Base-by-base conservation (phyloP, 1,284 basidiomycete species). In the Ustilago shanxiensis region DNA sequence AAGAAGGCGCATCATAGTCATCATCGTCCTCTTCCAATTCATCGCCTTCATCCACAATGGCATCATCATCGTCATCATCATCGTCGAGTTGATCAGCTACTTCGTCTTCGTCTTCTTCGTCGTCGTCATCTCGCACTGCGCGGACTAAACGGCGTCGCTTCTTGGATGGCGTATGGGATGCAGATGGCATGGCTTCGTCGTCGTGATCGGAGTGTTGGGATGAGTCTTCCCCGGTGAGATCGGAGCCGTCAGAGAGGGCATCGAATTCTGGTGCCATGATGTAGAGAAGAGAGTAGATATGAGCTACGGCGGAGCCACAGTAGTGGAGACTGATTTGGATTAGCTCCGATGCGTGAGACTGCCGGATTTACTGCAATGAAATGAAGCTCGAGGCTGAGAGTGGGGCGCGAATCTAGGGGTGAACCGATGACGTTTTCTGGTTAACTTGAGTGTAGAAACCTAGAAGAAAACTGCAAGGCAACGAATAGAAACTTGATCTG, bases 11-110 rank as follows among this genome's bases (percentile, higher is more conserved):
- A 31, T 85, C 67, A 18, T 74, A 62, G 49, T 80, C 79, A 13
- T 86, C 85, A 41, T 81, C 80, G n/a, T 81, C 68, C 3, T 72
- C 71, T 51, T 77, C 76, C 2, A 67, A 86, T 20, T 77, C 87
- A 39, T 85, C 86, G 29, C 83, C 71, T 1, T 78, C 79, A 3
- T 77, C 82, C 1, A 80, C 79, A 31, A 63, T 73, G 13, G 80
- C 85, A 10, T 80, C 76, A 31, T 81, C 83, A 45, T 84, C 78
- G 52, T 62, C 52, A 26, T 66, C 75, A 63, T 51, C 72, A 11
- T 56, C 75, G 49, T 70, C 77, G 0, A 68, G 49, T 39, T 41
- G 53, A 26, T 73, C 67, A 24, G 62, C 71, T 1, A 67, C 58
- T 47, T 70, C 61, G 16, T 77, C 61, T 22, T 66, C 64, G 22